Evolutionary conservation across 2,329 filamentous ascomycete genomes (phyloP).

Genomic region (Cytospora chrysosperma): DNA sequence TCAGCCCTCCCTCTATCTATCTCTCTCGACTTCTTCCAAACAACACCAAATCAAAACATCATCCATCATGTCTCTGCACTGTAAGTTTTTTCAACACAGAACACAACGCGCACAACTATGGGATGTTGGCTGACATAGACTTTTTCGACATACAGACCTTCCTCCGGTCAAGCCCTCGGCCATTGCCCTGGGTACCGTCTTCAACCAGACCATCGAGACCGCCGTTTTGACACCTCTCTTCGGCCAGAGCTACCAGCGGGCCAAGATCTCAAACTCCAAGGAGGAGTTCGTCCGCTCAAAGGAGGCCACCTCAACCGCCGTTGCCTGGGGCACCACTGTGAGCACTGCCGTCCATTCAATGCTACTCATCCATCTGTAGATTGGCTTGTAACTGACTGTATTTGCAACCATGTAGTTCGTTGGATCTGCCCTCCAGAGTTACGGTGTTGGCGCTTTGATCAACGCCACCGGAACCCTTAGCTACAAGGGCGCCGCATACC

Average conservation of each 20-base stretch:
- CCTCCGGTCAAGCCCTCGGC: constrained; percentile 93
- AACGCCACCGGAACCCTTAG: constrained; percentile 92
- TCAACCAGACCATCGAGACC: constrained; percentile 65
- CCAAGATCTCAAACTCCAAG: constrained; percentile 87
- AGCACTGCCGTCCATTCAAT: background rate
- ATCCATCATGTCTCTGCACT: constrained; percentile 57
- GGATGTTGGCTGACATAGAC: constrained; percentile 4
- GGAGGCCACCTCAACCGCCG: constrained; percentile 83
- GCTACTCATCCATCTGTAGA: background rate
- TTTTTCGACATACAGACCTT: constrained; percentile 44
- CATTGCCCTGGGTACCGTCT: constrained; percentile 92
- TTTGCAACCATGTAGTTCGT: constrained; percentile 37
- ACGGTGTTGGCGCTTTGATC: constrained; percentile 85
- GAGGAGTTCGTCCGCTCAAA: constrained; percentile 95
- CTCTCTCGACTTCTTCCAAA: background rate
- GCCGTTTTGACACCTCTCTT: constrained; percentile 80
- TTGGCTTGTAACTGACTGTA: background rate
- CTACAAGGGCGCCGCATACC: constrained; percentile 96
- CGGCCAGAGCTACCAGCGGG: constrained; percentile 90
- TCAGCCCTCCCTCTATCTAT: background rate
- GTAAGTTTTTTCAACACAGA: constrained; percentile 40
- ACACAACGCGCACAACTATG: background rate
- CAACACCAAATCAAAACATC: background rate
- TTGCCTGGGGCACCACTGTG: constrained; percentile 67
- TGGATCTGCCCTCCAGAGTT: constrained; percentile 85